Evolutionary conservation across 306 rosid species (phyloP), one percentile per base, ranked within the genome.

Genomic region (Pterocarpus santalinus): DNA sequence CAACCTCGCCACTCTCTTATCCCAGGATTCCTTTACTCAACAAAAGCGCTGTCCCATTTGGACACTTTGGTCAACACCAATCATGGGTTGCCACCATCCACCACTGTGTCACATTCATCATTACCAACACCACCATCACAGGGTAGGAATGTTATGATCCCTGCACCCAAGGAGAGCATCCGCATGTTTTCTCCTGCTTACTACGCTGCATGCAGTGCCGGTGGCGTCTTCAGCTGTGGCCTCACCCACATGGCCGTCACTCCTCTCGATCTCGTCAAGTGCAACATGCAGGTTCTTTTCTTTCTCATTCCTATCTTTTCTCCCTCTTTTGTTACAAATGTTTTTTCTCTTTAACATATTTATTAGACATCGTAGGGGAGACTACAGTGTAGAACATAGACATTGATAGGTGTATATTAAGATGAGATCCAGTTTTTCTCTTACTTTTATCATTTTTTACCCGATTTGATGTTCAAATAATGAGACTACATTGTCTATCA

Each of bases 221-320:
- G 90, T 14, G 98, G 97, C 16, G 39, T 75, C 63, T 77, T 94
- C 79, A 68, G 88, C 73, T 83, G 90, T 44, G 97, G 97, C 39
- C 89, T 65, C 35, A 92, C 92, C 13, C 98, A 94, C 87, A 87
- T 69, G 90, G 75, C 90, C 5, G 88, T 92, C 85, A 94, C 98
- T 69, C 98, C 98, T 67, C 72, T 89, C 12, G 98, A 94, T 77
- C 81, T 94, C 22, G 85, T 91, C 86, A 94, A 94, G 87, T 94
- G 98, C 86, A 92, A 92, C 76, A 94, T 92, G 98, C 98, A 94
- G 94, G 98, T 90, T 7, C n/a, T 43, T 57, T 10, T 3, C 22
- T 11, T 36, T 32, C 2, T 2, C 17, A n/a, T 16, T 1, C 41
- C 22, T 46, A 3, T 2, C 2, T 46, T 9, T 2, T 2, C 7